Evolutionary conservation across 2,329 filamentous ascomycete species (phyloP).

Genomic region (Neocucurbitaria cava): DNA sequence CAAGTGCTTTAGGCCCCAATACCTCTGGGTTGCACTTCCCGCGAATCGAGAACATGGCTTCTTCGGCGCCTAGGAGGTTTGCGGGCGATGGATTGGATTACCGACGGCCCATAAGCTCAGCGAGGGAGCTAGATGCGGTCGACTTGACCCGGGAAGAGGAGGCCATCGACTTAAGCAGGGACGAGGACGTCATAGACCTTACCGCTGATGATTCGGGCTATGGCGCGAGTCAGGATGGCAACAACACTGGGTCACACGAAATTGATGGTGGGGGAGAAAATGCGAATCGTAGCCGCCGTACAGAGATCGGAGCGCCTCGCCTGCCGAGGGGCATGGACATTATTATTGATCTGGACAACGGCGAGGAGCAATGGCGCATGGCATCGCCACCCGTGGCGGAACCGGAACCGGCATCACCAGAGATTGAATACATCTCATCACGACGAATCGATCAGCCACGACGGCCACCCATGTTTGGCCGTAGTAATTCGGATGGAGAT

Average conservation of each 20-base stretch:
- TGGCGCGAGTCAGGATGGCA: slow-evolving; percentile 16
- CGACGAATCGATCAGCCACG: slow-evolving; percentile 32
- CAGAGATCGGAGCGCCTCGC: slow-evolving; percentile 40
- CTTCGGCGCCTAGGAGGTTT: slow-evolving; percentile 45
- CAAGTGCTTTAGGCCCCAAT: slow-evolving; percentile 10
- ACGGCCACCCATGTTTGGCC: slow-evolving; percentile 3
- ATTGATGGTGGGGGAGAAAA: slow-evolving; percentile 7
- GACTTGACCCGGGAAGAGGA: slow-evolving; percentile 46
- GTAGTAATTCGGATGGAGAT: slow-evolving; percentile 29
- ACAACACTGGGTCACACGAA: neutral
- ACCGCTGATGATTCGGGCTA: slow-evolving; percentile 38
- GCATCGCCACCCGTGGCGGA: slow-evolving; percentile 29
- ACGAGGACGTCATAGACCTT: slow-evolving; percentile 38
- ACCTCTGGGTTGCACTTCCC: slow-evolving; percentile 31
- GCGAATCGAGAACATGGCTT: slow-evolving; percentile 33
- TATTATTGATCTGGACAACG: slow-evolving; percentile 51
- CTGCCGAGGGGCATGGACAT: slow-evolving; percentile 53
- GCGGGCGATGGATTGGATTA: slow-evolving; percentile 64
- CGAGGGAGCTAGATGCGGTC: slow-evolving; percentile 21
- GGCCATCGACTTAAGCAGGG: slow-evolving; percentile 18
- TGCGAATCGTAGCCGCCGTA: slow-evolving; percentile 2
- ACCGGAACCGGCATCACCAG: slow-evolving; percentile 46
- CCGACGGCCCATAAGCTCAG: slow-evolving; percentile 57
- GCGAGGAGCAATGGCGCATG: slow-evolving; percentile 29
- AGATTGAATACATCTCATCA: slow-evolving; percentile 58